Conservation (phyloP, 352 stramenopile species). For the Pythium biforme region DNA sequence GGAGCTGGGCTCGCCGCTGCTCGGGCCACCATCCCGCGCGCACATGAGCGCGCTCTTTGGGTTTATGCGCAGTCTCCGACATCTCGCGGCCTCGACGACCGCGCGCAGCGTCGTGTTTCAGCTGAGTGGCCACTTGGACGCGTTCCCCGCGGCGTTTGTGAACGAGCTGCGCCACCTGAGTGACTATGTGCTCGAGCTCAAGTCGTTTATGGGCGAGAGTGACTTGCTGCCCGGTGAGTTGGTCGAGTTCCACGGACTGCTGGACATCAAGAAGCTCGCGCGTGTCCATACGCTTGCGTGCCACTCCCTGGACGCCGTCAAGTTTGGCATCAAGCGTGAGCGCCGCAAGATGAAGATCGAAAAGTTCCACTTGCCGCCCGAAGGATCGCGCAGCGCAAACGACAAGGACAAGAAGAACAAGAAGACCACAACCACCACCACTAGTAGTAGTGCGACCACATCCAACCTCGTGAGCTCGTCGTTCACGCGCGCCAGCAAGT, state of each 20-base stretch:
- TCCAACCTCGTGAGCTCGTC: conserved; percentile 30
- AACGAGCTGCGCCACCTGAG: conserved; percentile 51
- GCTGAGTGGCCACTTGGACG: conserved; percentile 31
- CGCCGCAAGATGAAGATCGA: conserved; percentile 75
- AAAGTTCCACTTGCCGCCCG: conserved; percentile 71
- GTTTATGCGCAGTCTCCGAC: conserved; percentile 38
- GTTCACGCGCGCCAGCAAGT: conserved; percentile 7
- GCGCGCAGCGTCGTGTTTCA: conserved; percentile 28
- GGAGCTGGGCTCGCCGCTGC: conserved; percentile 44
- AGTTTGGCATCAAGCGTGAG: conserved; percentile 65
- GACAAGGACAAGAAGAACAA: conserved; percentile 13
- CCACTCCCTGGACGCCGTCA: conserved; percentile 51
- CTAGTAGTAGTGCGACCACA: not conserved
- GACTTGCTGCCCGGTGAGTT: conserved; percentile 61
- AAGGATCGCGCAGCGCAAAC: conserved; percentile 48
- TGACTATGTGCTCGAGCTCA: conserved; percentile 62
- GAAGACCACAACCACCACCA: not conserved
- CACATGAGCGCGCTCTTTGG: conserved; percentile 46
- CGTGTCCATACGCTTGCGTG: conserved; percentile 54
- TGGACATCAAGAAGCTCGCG: conserved; percentile 59
- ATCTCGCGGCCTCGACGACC: conserved; percentile 20
- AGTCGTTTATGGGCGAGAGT: conserved; percentile 52
- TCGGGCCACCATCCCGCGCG: conserved; percentile 27
- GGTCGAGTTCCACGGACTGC: conserved; percentile 54
- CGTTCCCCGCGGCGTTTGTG: conserved; percentile 30